Evolutionary conservation across 441 rosid species (phyloP).

Genomic region (Iberis amara): DNA sequence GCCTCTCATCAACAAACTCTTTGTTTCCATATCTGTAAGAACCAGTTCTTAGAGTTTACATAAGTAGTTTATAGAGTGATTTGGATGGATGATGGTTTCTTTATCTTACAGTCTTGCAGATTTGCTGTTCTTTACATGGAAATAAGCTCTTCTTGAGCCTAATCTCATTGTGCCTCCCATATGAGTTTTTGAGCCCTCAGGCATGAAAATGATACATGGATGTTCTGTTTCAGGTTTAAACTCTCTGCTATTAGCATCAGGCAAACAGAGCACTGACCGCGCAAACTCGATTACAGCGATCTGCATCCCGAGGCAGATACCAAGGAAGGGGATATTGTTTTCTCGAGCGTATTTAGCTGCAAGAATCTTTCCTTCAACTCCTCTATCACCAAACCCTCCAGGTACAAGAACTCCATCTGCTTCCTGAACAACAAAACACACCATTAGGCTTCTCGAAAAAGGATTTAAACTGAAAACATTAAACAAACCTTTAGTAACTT

Average conservation of each 20-base stretch:
- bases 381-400: constrained; percentile 97
- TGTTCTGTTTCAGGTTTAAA: constrained; percentile 56
- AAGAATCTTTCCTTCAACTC: constrained; percentile 88
- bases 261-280: constrained; percentile 57
- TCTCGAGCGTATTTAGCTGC: constrained; percentile 88
- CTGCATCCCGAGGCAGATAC: constrained; percentile 97
- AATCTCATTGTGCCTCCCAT: constrained; percentile 75
- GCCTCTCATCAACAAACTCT: constrained; percentile 53
- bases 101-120: constrained; percentile 51
- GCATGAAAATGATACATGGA: constrained; percentile 92
- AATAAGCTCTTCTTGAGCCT: constrained; percentile 59
- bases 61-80: not conserved
- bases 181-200: constrained; percentile 75
- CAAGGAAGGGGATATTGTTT: constrained; percentile 76
- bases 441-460: not conserved
- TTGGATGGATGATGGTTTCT: not conserved
- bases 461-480: not conserved
- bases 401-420: constrained; percentile 92
- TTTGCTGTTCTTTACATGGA: constrained; percentile 43
- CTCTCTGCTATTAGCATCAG: constrained; percentile 88
- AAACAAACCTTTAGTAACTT: constrained; percentile 48
- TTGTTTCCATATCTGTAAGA: constrained; percentile 45
- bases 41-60: not conserved
- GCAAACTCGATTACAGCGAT: constrained; percentile 86
- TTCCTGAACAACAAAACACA: constrained; percentile 38